A percentile compares a stretch with the other conserved stretches of the same genome.
These are phyloP conservation scores for Lentinula boryana DNA, from an alignment of 768 basidiomycete genomes.

Conservation along the genomic window DNA sequence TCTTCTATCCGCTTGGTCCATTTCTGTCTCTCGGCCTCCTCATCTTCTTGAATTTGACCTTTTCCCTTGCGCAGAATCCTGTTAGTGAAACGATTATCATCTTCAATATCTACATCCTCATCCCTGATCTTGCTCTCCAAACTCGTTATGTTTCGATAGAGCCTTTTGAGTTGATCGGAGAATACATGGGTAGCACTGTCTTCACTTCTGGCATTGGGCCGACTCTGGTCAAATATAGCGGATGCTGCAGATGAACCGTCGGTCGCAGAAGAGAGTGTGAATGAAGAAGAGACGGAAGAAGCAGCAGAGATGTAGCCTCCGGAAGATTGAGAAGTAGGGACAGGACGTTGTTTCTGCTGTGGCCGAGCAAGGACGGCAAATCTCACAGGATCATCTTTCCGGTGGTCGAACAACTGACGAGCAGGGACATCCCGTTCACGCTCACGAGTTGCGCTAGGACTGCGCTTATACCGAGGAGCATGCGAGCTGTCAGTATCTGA, in stretches of 20 bases:
- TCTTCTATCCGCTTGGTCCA: conserved; percentile 66
- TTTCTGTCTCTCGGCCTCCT: conserved; percentile 68
- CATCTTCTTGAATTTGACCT: conserved; percentile 27
- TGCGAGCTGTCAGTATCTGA: conserved; percentile 57
- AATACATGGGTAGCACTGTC: conserved; percentile 63
- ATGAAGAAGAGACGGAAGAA: conserved; percentile 59
- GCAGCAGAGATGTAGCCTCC: conserved; percentile 68
- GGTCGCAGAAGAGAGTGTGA: conserved; percentile 75
- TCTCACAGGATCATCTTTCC: conserved; percentile 85
- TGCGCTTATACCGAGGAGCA: conserved; percentile 22
- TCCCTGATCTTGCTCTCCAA: conserved; percentile 72
- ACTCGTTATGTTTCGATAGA: conserved; percentile 77
- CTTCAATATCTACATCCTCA: conserved; percentile 51
- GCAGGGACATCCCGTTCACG: conserved; percentile 24
- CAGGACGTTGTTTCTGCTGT: conserved; percentile 28
- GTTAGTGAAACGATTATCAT: conserved; percentile 37
- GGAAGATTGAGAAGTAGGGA: conserved; percentile 54
- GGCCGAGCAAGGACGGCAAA: conserved; percentile 67
- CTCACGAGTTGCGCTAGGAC: conserved; percentile 21
- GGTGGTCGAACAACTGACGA: conserved; percentile 80
- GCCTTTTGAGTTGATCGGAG: conserved; percentile 67
- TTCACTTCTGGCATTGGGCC: conserved; percentile 32
- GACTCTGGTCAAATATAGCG: conserved; percentile 53
- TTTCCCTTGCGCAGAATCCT: conserved; percentile 40
- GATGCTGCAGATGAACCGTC: conserved; percentile 71